Percentiles rank a stretch among this genome's conserved stretches.
phyloP scores from a whole-genome alignment of 768 basidiomycete genomes.

The Rhodotorula taiwanensis region DNA sequence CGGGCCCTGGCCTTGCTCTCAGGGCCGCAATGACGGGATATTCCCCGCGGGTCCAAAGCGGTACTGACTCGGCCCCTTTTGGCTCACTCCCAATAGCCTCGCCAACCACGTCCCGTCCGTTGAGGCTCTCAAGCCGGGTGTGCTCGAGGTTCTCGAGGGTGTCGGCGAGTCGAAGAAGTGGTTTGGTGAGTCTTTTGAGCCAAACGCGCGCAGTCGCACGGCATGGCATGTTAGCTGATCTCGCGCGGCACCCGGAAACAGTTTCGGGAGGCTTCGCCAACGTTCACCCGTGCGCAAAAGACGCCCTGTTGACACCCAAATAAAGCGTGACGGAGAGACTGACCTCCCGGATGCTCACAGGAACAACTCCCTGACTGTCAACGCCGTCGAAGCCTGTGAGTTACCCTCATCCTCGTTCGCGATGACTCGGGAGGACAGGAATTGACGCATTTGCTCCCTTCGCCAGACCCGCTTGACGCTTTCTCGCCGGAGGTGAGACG shows the following conservation, averaged over 20 bases:
- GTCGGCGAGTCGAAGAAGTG: conserved; percentile 78
- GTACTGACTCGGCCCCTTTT: neutral
- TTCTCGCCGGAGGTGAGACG: conserved; percentile 77
- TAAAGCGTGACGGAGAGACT: too few relatives aligned
- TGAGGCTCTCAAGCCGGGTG: conserved; percentile 86
- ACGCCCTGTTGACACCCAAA: too few relatives aligned
- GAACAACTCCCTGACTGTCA: conserved; percentile 92
- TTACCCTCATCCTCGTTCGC: neutral
- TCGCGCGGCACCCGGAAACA: too few relatives aligned
- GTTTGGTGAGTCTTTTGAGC: conserved; percentile 73
- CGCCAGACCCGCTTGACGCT: conserved; percentile 61
- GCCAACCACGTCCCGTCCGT: conserved; percentile 98
- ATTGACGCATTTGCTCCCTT: too few relatives aligned
- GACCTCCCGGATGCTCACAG: neutral
- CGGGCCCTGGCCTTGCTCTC: too few relatives aligned
- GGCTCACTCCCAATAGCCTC: conserved; percentile 47
- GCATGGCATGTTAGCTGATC: too few relatives aligned
- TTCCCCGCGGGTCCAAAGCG: too few relatives aligned
- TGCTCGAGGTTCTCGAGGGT: conserved; percentile 84
- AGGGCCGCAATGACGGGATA: too few relatives aligned
- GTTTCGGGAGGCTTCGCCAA: conserved; percentile 96
- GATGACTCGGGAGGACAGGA: too few relatives aligned
- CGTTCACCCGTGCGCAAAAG: conserved; percentile 66
- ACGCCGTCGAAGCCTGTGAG: conserved; percentile 84
- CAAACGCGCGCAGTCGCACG: too few relatives aligned